These are phyloP conservation scores for Cordyceps cicadae DNA, from an alignment of 2,329 filamentous ascomycete genomes.

Conservation along the genomic window DNA sequence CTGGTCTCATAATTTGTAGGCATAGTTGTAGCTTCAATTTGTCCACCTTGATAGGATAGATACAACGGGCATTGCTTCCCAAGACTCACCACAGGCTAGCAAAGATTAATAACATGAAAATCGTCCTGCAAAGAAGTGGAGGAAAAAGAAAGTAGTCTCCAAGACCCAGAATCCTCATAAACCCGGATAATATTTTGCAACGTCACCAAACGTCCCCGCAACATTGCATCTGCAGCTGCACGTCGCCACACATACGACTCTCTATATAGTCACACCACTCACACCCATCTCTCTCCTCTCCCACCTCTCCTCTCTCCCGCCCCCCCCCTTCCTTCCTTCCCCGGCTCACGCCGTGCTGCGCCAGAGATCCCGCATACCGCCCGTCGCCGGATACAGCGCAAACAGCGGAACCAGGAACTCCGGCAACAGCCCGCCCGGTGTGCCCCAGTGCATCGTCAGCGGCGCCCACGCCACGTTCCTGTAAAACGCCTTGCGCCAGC, in stretches of 20 bases:
- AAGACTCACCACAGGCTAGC: not conserved
- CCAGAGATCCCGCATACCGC: constrained; percentile 40
- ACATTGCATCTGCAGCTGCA: no score
- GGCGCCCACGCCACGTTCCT: constrained; percentile 72
- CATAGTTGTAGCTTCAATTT: not conserved
- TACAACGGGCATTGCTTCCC: not conserved
- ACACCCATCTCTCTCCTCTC: not conserved
- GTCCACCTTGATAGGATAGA: not conserved
- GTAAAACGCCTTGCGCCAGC: constrained; percentile 59
- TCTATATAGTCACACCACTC: not conserved
- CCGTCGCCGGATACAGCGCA: constrained; percentile 35
- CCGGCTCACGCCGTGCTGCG: constrained; percentile 24
- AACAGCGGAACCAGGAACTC: constrained; percentile 34
- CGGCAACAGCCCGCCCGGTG: constrained; percentile 49
- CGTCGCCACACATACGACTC: not conserved
- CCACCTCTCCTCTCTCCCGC: not conserved
- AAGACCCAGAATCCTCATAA: not conserved
- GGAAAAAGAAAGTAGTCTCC: not conserved
- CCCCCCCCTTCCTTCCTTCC: not conserved
- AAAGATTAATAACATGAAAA: no score
- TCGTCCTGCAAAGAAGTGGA: not conserved
- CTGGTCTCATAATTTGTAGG: not conserved
- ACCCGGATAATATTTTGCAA: no score
- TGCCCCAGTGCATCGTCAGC: constrained; percentile 75
- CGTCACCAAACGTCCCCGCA: no score